Evolutionary conservation across 495 filamentous ascomycete genomes (phyloP).

Genomic region (Penicillium verhagenii): DNA sequence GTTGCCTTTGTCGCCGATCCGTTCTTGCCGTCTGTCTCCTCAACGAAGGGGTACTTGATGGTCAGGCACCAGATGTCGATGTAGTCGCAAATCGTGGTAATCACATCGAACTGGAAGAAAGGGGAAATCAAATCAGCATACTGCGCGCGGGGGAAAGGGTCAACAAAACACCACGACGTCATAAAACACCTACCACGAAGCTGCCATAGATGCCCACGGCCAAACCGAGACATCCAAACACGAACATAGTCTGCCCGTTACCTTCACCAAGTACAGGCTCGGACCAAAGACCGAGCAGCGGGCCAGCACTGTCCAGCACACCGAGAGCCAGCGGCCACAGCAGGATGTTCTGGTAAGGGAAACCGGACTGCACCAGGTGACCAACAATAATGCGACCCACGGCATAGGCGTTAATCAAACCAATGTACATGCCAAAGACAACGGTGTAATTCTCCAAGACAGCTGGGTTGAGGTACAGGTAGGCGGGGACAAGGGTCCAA

Average conservation of each 20-base stretch:
- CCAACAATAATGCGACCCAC: conserved; percentile 95
- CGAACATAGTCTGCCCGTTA: conserved; percentile 78
- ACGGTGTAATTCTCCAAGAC: conserved; percentile 80
- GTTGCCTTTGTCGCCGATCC: conserved; percentile 19
- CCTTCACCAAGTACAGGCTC: conserved; percentile 65
- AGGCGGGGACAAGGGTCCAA: conserved; percentile 72
- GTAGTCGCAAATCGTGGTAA: conserved; percentile 95
- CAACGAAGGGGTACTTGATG: conserved; percentile 68
- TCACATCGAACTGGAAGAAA: conserved; percentile 67
- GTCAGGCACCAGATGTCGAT: conserved; percentile 97
- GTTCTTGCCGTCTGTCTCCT: conserved; percentile 27
- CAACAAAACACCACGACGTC: neutral
- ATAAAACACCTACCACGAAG: conserved; percentile 69
- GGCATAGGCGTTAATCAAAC: conserved; percentile 86
- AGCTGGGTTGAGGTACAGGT: conserved; percentile 78
- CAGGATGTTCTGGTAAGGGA: conserved; percentile 84
- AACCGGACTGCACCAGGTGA: conserved; percentile 78
- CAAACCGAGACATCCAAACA: conserved; percentile 78
- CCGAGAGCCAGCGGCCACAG: conserved; percentile 65
- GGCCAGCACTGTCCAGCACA: conserved; percentile 75
- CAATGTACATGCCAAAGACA: conserved; percentile 82
- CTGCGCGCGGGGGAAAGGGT: neutral
- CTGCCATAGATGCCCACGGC: conserved; percentile 88
- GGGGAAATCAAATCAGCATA: conserved; percentile 8
- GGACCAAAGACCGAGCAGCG: conserved; percentile 73